phyloP scores from a whole-genome alignment of 2,329 filamentous ascomycete species.

The Lasiodiplodia citricola region DNA sequence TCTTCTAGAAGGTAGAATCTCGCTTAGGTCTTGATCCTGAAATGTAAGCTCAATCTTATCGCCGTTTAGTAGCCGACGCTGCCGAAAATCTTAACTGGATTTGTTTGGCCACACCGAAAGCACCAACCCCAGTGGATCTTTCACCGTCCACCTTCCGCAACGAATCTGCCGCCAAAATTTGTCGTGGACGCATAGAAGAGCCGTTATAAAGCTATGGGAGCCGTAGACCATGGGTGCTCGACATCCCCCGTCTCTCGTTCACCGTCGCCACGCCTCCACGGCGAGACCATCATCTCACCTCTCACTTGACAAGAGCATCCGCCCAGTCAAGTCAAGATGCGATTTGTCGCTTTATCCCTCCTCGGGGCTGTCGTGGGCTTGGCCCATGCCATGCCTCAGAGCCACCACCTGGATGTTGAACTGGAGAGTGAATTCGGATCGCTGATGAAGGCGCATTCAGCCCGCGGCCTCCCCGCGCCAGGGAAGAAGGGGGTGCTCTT shows the following conservation, averaged over 20 bases:
- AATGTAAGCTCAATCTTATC: neutral
- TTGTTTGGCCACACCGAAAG: neutral
- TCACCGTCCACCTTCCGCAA: neutral
- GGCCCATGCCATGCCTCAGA: neutral
- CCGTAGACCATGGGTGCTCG: too few species aligned
- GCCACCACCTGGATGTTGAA: neutral
- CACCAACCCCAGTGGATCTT: neutral
- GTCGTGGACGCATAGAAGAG: neutral
- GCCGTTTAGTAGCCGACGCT: neutral
- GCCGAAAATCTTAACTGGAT: neutral
- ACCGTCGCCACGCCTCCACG: neutral
- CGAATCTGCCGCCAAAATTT: neutral
- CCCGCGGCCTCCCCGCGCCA: conserved; percentile 27
- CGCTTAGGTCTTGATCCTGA: neutral
- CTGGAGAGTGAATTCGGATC: conserved; percentile 2
- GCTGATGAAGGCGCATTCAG: conserved; percentile 20
- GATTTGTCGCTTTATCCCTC: neutral
- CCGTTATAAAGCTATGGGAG: neutral
- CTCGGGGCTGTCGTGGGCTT: neutral
- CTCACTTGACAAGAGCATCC: too few species aligned
- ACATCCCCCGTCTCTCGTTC: neutral
- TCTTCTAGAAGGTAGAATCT: neutral
- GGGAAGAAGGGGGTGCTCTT: conserved; percentile 33
- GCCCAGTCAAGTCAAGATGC: neutral
- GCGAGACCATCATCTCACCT: neutral